These are phyloP conservation scores for Fagopyrum tataricum DNA, from an alignment of 148 eudicot species.

Conservation along the genomic window DNA sequence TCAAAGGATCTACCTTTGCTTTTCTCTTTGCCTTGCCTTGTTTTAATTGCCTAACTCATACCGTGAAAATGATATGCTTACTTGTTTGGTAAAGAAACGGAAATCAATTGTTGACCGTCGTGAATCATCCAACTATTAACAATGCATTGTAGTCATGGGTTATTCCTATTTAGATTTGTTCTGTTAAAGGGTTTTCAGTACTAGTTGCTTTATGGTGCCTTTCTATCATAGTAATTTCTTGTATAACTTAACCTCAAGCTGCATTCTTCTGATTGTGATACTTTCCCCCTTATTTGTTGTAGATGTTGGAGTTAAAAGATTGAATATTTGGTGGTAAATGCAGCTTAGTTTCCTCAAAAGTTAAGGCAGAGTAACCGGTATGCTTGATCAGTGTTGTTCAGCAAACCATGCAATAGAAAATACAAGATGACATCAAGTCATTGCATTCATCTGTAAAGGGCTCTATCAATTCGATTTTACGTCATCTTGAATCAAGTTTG, in stretches of 20 bases:
- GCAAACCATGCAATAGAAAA: constrained; percentile 14
- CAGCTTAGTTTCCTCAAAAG: constrained; percentile 17
- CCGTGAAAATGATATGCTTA: not conserved
- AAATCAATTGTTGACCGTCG: too few relatives aligned
- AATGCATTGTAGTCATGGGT: not conserved
- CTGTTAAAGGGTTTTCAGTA: not conserved
- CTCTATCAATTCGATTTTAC: constrained; percentile 27
- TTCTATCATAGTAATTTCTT: not conserved
- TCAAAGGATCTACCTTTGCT: too few relatives aligned
- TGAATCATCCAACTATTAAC: not conserved
- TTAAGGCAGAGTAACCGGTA: constrained; percentile 14
- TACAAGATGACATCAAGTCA: constrained; percentile 21
- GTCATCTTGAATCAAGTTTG: constrained; percentile 38
- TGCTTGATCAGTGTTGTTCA: constrained; percentile 13
- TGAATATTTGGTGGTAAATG: constrained; percentile 18
- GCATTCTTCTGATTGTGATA: not conserved
- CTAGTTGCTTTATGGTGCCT: not conserved
- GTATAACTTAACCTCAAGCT: not conserved
- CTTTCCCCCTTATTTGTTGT: not conserved
- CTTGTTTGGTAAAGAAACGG: not conserved
- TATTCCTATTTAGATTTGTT: not conserved
- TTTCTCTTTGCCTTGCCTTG: too few relatives aligned
- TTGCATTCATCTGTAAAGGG: constrained; percentile 25
- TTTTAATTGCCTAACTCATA: too few relatives aligned
- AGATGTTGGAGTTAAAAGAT: constrained; percentile 25